phyloP scores from a whole-genome alignment of 108 stramenopile genomes.

The Heterococcus sp. region DNA sequence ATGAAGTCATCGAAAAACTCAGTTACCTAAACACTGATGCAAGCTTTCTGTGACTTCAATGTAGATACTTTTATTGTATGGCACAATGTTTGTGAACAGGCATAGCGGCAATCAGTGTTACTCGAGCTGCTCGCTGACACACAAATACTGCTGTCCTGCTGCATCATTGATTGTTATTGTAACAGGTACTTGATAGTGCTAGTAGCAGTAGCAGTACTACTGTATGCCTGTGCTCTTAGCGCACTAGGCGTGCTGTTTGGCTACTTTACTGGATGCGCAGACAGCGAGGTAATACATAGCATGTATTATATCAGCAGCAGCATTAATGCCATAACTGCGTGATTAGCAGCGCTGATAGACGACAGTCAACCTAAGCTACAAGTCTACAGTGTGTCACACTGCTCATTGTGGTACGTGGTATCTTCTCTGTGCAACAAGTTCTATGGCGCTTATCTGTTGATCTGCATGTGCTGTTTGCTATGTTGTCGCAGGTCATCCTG shows the following conservation, averaged over 20 bases:
- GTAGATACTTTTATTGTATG: no score
- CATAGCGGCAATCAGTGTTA: no score
- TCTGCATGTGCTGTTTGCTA: neutral
- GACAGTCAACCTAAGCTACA: neutral
- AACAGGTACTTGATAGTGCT: conserved; percentile 61
- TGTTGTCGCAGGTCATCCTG: conserved; percentile 61
- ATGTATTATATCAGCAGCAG: neutral
- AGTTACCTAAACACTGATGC: no score
- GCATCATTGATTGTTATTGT: no score
- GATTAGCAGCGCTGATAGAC: neutral
- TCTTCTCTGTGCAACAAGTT: neutral
- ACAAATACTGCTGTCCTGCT: no score
- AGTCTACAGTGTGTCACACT: neutral
- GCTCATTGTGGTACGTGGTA: neutral
- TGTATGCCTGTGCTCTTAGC: conserved; percentile 65
- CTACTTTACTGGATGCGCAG: conserved; percentile 72
- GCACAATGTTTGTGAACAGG: no score
- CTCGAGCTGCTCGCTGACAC: no score
- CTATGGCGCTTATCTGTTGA: neutral
- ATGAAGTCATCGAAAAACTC: no score
- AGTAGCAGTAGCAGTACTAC: conserved; percentile 62
- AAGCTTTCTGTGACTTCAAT: no score
- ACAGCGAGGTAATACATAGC: conserved; percentile 49
- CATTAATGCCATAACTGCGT: neutral
- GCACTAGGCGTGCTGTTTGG: conserved; percentile 72